Conservation (phyloP, 2,329 filamentous ascomycete genomes). For the Aaosphaeria pasadenensis region DNA sequence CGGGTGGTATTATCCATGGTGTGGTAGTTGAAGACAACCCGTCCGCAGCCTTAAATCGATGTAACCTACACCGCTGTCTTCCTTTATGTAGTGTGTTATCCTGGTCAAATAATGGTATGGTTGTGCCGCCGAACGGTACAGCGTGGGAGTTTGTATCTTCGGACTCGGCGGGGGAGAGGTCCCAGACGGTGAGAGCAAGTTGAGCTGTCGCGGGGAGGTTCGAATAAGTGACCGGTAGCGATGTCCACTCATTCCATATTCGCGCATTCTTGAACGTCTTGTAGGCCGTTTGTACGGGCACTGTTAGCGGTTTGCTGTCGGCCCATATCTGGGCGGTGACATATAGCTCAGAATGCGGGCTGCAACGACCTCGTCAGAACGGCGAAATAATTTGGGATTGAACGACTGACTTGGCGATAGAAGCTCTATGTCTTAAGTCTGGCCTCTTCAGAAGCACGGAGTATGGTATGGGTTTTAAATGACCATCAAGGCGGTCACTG, state of each 20-base stretch:
- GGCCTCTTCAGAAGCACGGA: slow-evolving; percentile 76
- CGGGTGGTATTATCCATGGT: slow-evolving; percentile 62
- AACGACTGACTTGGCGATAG: slow-evolving; percentile 65
- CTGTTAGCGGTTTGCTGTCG: slow-evolving; percentile 89
- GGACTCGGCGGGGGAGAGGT: slow-evolving; percentile 77
- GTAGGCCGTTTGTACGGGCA: slow-evolving; percentile 89
- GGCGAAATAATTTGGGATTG: too few relatives aligned
- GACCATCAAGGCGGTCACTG: slow-evolving; percentile 74
- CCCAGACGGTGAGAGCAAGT: slow-evolving; percentile 93
- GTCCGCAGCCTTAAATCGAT: slow-evolving; percentile 80
- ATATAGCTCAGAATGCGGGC: slow-evolving; percentile 82
- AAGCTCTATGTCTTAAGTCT: slow-evolving; percentile 82
- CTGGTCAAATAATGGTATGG: slow-evolving; percentile 84
- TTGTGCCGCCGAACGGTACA: slow-evolving; percentile 91
- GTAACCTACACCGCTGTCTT: slow-evolving; percentile 83
- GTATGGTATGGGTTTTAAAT: slow-evolving; percentile 69
- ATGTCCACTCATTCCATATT: slow-evolving; percentile 95
- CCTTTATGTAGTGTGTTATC: slow-evolving; percentile 91
- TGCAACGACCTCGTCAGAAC: slow-evolving; percentile 36
- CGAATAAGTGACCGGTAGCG: slow-evolving; percentile 79
- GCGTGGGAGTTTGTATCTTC: slow-evolving; percentile 70
- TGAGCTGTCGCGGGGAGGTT: slow-evolving; percentile 78
- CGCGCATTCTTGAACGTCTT: slow-evolving; percentile 74
- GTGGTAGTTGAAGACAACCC: slow-evolving; percentile 78
- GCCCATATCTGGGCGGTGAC: slow-evolving; percentile 93